Evolutionary conservation across 2,329 filamentous ascomycete species (phyloP), one percentile per base, ranked within the genome.

Genomic region (Lachnellula hyalina): DNA sequence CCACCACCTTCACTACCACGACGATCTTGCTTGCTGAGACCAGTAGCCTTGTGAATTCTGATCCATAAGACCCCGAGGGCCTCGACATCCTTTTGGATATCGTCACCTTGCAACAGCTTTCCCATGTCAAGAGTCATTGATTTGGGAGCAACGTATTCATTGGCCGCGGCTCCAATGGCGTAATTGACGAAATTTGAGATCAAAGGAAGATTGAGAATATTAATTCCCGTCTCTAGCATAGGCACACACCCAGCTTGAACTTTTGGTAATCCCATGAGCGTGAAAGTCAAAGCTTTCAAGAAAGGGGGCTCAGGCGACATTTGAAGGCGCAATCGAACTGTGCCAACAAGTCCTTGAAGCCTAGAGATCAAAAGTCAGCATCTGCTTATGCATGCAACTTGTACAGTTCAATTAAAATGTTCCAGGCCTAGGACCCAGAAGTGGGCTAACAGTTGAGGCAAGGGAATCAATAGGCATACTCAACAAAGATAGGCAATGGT

Each of bases 101-200:
- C 86, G 64, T 97, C 93, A 17, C 93, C 94, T 67, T 91, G 87
- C 3, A 97, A 81, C 76, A 97, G 88, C 69, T 92, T 92, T 64
- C 89, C 84, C 69, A 97, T 81, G 65, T 99, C 93, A 47, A 97
- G 80, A 0, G 90, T 91, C 86, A 97, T 86, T 11, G 87, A 94
- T 73, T 96, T 96, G 8, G 93, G 93, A 2, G 93, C 93, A 25
- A 96, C 91, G 60, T 96, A 96, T 81, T 96, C 87, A 67, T 85
- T 88, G 2, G 88, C 87, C 0, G 92, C 90, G 0, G 94, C 85
- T 38, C 85, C 85, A 47, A 48, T 53, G n/a, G 41, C 40, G 5
- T 45, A 55, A 72, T 96, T 96, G 71, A 96, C 93, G 68, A 99
- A 97, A 65, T 95, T 95, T 14, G 90, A 95, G 64, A 97, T 96